Evolutionary conservation across 225 moss, liverwort and hornwort genomes (phyloP).

Genomic region (Thuidium tamariscinum): DNA sequence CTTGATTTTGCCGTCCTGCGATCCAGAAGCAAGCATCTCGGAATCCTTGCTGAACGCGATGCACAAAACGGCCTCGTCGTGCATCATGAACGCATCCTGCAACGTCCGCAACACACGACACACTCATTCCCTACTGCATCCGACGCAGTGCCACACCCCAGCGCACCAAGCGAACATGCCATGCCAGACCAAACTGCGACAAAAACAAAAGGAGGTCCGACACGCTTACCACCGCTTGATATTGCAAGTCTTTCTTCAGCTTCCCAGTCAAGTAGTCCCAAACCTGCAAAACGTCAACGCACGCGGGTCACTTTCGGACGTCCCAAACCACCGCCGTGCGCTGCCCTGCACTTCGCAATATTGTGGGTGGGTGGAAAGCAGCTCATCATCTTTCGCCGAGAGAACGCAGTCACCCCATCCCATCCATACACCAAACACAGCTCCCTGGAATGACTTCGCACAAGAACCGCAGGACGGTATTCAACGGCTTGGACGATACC

Average conservation of each 20-base stretch:
- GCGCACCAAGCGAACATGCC: not conserved
- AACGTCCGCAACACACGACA: not conserved
- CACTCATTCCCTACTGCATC: not conserved
- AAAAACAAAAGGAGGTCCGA: not conserved
- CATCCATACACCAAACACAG: not conserved
- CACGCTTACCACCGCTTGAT: conserved; percentile 80
- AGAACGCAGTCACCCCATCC: not conserved
- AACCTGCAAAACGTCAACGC: conserved; percentile 31
- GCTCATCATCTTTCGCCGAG: not conserved
- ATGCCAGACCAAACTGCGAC: not conserved
- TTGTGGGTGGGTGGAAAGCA: not conserved
- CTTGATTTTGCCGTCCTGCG: conserved; percentile 99
- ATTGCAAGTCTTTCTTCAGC: conserved; percentile 93
- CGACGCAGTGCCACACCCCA: not conserved
- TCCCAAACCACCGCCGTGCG: not conserved
- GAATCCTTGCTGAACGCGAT: conserved; percentile 93
- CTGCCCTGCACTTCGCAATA: not conserved
- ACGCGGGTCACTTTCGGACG: not conserved
- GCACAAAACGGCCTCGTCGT: conserved; percentile 93
- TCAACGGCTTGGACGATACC: not conserved
- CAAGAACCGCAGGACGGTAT: not conserved
- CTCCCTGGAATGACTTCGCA: not conserved
- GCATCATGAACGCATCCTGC: conserved; percentile 99
- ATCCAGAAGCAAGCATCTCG: conserved; percentile 98
- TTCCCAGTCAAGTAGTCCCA: conserved; percentile 99